These are phyloP conservation scores for Psilocybe sp. DNA, from an alignment of 768 basidiomycete genomes.

Conservation along the genomic window DNA sequence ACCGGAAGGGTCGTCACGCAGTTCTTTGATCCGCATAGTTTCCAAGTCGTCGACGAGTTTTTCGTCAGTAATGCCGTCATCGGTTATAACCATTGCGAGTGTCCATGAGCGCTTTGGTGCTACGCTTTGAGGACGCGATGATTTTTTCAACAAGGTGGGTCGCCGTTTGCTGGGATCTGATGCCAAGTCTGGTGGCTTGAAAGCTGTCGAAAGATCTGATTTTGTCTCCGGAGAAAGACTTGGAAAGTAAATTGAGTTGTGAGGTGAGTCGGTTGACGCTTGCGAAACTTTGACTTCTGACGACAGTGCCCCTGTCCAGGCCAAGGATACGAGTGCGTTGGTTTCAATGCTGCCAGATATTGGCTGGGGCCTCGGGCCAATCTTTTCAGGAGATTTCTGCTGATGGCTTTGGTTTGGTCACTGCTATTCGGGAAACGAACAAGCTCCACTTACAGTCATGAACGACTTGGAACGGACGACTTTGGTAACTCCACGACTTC, in stretches of 20 bases:
- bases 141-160: slow-evolving; percentile 17
- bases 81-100: slow-evolving; percentile 48
- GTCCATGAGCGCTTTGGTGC: slow-evolving; percentile 30
- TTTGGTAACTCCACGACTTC: too few relatives aligned
- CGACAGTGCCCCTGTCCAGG: slow-evolving; percentile 26
- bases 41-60: slow-evolving; percentile 47
- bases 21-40: slow-evolving; percentile 29
- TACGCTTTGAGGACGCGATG: slow-evolving; percentile 1
- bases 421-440: too few relatives aligned
- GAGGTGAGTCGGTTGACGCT: slow-evolving; percentile 4
- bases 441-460: neutral
- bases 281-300: slow-evolving; percentile 12
- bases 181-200: too few relatives aligned
- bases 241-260: slow-evolving; percentile 1
- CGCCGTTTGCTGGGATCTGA: neutral
- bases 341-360: slow-evolving; percentile 22
- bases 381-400: slow-evolving; percentile 8
- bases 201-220: neutral
- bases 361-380: slow-evolving; percentile 18
- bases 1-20: neutral
- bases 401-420: neutral
- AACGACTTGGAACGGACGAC: neutral
- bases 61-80: slow-evolving; percentile 49
- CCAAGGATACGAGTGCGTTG: slow-evolving; percentile 26
- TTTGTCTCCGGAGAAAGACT: neutral